Conservation (phyloP, 1,284 basidiomycete species). For the Rhodotorula sp. region DNA sequence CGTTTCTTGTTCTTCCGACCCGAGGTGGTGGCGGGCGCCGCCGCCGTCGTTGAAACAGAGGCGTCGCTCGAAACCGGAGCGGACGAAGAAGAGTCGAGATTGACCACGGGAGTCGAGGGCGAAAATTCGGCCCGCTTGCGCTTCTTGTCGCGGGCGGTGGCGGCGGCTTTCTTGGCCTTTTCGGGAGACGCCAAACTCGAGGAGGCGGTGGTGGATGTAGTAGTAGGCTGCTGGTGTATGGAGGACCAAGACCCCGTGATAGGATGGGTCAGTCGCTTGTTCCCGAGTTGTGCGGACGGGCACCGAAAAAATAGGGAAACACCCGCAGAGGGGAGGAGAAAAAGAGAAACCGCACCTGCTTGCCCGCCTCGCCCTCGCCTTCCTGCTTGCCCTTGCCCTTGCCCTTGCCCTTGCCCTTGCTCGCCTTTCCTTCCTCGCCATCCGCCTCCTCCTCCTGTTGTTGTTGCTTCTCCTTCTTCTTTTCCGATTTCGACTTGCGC, state of each 20-base stretch:
- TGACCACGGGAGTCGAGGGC: not conserved
- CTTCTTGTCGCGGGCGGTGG: conserved; percentile 6
- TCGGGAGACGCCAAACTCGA: not conserved
- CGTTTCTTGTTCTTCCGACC: conserved; percentile 19
- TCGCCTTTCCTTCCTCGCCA: not conserved
- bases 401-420: conserved; percentile 9
- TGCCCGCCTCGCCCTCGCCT: not conserved
- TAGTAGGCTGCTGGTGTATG: too few relatives aligned
- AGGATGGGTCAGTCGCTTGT: too few relatives aligned
- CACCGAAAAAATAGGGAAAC: not conserved
- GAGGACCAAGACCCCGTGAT: too few relatives aligned
- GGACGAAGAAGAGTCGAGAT: too few relatives aligned
- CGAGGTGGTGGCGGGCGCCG: not conserved
- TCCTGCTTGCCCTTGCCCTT: not conserved
- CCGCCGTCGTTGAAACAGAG: not conserved
- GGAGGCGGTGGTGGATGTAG: not conserved
- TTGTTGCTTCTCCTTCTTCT: not conserved
- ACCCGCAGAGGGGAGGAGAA: not conserved
- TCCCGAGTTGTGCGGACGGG: too few relatives aligned
- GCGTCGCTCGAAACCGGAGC: too few relatives aligned
- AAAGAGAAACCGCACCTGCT: not conserved
- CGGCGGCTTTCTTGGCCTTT: not conserved
- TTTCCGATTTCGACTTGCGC: not conserved
- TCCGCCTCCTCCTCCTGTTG: not conserved
- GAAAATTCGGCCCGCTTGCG: conserved; percentile 19